A percentile compares a stretch with the other conserved stretches of the same genome.
Conservation (phyloP, 192 early-diverging fungal genomes). For the Piromyces sp. region DNA sequence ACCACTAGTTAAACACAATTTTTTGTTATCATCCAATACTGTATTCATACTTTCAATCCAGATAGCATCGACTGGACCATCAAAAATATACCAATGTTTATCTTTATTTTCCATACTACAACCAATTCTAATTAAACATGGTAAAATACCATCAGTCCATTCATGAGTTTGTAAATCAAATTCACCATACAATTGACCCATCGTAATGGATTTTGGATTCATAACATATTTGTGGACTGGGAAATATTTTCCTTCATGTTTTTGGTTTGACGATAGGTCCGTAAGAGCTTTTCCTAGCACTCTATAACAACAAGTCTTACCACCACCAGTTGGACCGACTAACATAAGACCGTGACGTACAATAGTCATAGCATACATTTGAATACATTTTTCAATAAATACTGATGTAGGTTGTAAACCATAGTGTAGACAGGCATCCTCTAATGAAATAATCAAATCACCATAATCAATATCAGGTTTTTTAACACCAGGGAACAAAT, state of each 20-base stretch:
- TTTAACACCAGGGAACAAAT: constrained; percentile 35
- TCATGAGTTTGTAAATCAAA: constrained; percentile 42
- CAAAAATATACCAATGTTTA: constrained; percentile 42
- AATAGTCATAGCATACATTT: constrained; percentile 40
- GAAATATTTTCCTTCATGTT: not conserved
- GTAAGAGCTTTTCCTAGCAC: constrained; percentile 22
- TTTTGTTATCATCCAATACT: constrained; percentile 40
- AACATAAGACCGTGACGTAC: constrained; percentile 44
- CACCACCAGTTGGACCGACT: constrained; percentile 37
- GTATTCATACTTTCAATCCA: constrained; percentile 54
- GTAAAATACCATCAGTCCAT: constrained; percentile 42
- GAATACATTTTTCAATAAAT: constrained; percentile 45
- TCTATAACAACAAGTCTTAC: constrained; percentile 30
- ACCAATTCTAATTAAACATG: constrained; percentile 32
- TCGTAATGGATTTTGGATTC: constrained; percentile 45
- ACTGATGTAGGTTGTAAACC: constrained; percentile 23
- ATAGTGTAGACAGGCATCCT: constrained; percentile 19
- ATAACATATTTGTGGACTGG: constrained; percentile 4
- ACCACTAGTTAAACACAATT: constrained; percentile 39
- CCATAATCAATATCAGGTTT: constrained; percentile 40
- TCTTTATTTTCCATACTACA: constrained; percentile 30
- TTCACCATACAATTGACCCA: constrained; percentile 44
- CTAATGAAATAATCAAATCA: constrained; percentile 23
- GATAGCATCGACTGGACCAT: constrained; percentile 42
- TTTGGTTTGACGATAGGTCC: not conserved